Percentiles rank a stretch among this genome's conserved stretches.
These are phyloP conservation scores for Aspergillus steynii DNA, from an alignment of 495 filamentous ascomycete genomes.

Conservation along the genomic window DNA sequence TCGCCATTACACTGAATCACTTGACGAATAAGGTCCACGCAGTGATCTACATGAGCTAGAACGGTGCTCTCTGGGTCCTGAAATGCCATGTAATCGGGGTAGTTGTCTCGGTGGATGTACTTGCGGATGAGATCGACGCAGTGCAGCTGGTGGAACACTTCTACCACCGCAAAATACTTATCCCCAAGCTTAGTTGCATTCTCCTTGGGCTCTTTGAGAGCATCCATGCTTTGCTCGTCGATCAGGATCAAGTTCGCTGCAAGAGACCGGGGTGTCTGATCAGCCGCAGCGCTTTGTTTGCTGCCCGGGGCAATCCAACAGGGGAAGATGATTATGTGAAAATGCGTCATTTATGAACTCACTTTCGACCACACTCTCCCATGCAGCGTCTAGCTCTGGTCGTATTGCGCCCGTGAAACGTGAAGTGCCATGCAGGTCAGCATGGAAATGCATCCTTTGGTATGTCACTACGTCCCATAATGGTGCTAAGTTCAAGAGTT, in stretches of 20 bases:
- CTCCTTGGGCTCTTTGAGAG: not conserved
- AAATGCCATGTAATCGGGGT: not conserved
- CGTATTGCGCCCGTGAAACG: not conserved
- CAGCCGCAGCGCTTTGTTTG: not conserved
- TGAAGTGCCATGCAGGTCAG: not conserved
- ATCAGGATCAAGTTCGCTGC: not conserved
- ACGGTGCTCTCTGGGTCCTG: not conserved
- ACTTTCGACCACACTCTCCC: not conserved
- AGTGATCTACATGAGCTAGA: not conserved
- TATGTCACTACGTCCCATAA: not conserved
- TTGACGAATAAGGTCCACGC: not conserved
- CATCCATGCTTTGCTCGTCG: not conserved
- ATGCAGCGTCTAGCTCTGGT: not conserved
- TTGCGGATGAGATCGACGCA: conserved; percentile 1
- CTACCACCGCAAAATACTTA: not conserved
- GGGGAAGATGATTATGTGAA: too few species aligned
- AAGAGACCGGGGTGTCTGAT: not conserved
- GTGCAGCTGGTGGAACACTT: not conserved
- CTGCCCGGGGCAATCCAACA: not conserved
- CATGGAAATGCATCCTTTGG: not conserved
- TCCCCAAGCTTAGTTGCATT: not conserved
- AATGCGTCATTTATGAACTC: not conserved
- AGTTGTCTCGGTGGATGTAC: not conserved
- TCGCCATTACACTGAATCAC: not conserved
- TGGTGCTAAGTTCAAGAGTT: not conserved